Conservation (phyloP, 495 filamentous ascomycete genomes). For the Lichenothelia convexa region DNA sequence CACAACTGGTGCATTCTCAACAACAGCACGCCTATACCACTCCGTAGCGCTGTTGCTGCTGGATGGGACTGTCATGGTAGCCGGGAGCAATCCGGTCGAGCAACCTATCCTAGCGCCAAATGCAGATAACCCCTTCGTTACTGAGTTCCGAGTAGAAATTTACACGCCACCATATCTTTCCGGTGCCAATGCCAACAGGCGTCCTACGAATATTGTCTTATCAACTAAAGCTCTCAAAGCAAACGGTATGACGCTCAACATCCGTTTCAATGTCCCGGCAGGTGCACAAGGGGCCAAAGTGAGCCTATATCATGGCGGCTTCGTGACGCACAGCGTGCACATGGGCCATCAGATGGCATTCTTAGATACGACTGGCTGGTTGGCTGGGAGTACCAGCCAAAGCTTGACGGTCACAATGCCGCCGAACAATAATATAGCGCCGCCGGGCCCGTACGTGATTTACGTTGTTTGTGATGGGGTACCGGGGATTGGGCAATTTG, state of each 20-base stretch:
- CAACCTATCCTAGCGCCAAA: slow-evolving; percentile 30
- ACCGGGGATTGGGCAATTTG: slow-evolving; percentile 36
- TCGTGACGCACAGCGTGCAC: slow-evolving; percentile 41
- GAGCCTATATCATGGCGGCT: slow-evolving; percentile 39
- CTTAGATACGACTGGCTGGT: slow-evolving; percentile 34
- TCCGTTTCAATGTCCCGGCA: slow-evolving; percentile 28
- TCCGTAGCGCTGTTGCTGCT: slow-evolving; percentile 35
- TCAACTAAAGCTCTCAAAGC: slow-evolving; percentile 23
- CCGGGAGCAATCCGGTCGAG: slow-evolving; percentile 40
- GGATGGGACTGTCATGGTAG: slow-evolving; percentile 40
- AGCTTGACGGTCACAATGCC: slow-evolving; percentile 33
- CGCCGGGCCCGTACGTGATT: slow-evolving; percentile 43
- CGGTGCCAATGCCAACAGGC: slow-evolving; percentile 27
- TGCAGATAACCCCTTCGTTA: slow-evolving; percentile 27
- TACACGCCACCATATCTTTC: slow-evolving; percentile 43
- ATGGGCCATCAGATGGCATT: slow-evolving; percentile 44
- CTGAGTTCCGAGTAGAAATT: slow-evolving; percentile 42
- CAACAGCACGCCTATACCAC: slow-evolving; percentile 40
- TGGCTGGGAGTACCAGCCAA: slow-evolving; percentile 24
- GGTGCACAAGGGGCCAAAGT: slow-evolving; percentile 27
- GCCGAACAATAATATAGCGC: slow-evolving; percentile 34
- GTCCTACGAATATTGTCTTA: slow-evolving; percentile 30
- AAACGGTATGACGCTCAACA: slow-evolving; percentile 26
- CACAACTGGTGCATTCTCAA: slow-evolving; percentile 27
- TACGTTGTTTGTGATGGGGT: slow-evolving; percentile 42